Conservation (phyloP, 352 stramenopile species). For the Phytophthora multivora region DNA sequence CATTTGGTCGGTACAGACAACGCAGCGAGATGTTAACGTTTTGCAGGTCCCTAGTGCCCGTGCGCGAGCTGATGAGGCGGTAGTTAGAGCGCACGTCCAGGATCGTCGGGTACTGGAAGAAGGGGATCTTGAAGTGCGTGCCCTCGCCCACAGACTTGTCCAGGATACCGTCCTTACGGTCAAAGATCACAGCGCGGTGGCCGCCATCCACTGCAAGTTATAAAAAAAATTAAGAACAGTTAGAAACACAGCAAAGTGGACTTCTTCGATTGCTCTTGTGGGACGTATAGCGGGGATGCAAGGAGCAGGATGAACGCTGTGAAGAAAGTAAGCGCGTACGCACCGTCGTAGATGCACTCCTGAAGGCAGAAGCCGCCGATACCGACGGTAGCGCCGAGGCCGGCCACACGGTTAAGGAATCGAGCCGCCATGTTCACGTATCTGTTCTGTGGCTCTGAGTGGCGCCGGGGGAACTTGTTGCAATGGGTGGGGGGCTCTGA, state of each 20-base stretch:
- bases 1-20: conserved; percentile 94
- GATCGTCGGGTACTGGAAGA: conserved; percentile 98
- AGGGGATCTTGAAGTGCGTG: conserved; percentile 99
- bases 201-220: conserved; percentile 94
- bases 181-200: conserved; percentile 99
- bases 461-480: conserved; percentile 18
- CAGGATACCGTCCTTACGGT: conserved; percentile 97
- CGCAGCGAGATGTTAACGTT: conserved; percentile 99
- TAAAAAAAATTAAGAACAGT: conserved; percentile 8
- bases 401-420: conserved; percentile 78
- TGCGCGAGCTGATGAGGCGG: conserved; percentile 96
- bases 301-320: not conserved
- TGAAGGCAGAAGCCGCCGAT: conserved; percentile 71
- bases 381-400: conserved; percentile 59
- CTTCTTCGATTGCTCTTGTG: not conserved
- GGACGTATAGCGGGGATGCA: not conserved
- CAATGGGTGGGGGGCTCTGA: conserved; percentile 19
- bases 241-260: not conserved
- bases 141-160: conserved; percentile 96
- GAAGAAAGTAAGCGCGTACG: conserved; percentile 16
- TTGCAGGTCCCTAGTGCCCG: conserved; percentile 99
- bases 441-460: conserved; percentile 34
- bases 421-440: conserved; percentile 58
- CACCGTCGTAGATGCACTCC: conserved; percentile 88
- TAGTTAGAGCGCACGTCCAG: conserved; percentile 98